Conservation (phyloP, 23 red algal genomes). For the Gracilaria domingensis region DNA sequence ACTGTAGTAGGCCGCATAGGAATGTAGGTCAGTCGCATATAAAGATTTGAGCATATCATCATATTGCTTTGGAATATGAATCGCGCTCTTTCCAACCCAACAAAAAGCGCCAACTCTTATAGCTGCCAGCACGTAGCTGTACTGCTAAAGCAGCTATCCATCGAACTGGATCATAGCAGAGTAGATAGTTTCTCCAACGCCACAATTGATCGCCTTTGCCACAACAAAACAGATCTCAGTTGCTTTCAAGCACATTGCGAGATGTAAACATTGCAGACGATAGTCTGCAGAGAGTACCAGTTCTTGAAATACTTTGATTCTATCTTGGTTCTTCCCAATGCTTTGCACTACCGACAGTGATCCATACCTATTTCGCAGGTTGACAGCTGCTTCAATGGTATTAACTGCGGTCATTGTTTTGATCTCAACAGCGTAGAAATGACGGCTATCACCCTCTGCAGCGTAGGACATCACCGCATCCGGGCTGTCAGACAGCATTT, state of each 20-base stretch:
- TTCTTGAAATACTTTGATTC: background rate
- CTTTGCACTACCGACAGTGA: background rate
- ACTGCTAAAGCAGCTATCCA: background rate
- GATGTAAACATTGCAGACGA: conserved; percentile 1
- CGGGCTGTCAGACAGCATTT: background rate
- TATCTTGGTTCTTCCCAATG: background rate
- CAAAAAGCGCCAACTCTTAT: background rate
- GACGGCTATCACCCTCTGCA: background rate
- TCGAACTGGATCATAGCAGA: background rate
- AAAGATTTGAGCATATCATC: background rate
- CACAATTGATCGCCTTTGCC: background rate
- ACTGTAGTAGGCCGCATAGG: conserved; percentile 3
- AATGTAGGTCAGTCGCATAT: conserved; percentile 19
- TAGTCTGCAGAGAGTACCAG: conserved; percentile 3
- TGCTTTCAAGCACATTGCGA: conserved; percentile 15
- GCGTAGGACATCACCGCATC: background rate
- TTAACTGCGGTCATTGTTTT: conserved; percentile 27
- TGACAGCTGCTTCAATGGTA: conserved; percentile 23
- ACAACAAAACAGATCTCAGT: background rate
- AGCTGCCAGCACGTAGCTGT: background rate
- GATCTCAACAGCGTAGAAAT: background rate
- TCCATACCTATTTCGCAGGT: background rate
- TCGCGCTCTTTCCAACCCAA: conserved; percentile 3
- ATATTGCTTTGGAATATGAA: conserved; percentile 7
- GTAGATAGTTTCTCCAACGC: conserved; percentile 1